Evolutionary conservation across 257 asterid genomes (phyloP), one percentile per base, ranked within the genome.

Genomic region (Ilex aquifolium): DNA sequence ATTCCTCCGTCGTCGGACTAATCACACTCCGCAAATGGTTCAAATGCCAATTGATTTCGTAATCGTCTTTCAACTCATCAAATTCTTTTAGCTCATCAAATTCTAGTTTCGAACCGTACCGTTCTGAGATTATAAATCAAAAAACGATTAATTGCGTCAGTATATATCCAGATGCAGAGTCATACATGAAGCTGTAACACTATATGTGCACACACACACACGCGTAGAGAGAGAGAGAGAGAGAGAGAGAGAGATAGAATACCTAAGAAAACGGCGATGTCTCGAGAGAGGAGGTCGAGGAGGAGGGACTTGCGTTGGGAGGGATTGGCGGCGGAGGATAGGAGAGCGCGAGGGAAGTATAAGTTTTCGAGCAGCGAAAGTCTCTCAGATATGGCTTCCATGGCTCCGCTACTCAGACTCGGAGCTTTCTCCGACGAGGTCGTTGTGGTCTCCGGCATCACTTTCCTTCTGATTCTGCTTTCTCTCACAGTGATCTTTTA

Each of bases 31-130:
- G 77, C 17, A 92, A 70, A 36, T 72, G 89, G 59, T 72, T 86
- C 51, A 92, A 62, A 81, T 92, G 98, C 98, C 98, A 92, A 69
- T 83, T 87, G 60, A 87, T 70, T 80, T 92, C 98, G 64, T 92
- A 92, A 77, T 92, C 93, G 55, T 72, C 88, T 61, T 77, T 85
- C 78, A 89, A 61, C 14, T 62, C 81, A 44, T 85, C 90, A 61
- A 92, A 92, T 65, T 76, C 85, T 61, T 74, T 65, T 62, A 89
- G 97, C 76, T 92, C 99, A 11, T 79, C 85, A 12, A 73, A 68
- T 15, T 88, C 80, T 56, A 92, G 65, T 57, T 71, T 75, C 14
- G 88, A 76, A 60, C 97, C 99, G 64, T 92, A 92, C 48, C 97
- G 83, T 83, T 92, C 98, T 91, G 82, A 50, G 27, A 66, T 59